Conservation (phyloP, 805 yeast genomes). For the Teunomyces aglyptinius region DNA sequence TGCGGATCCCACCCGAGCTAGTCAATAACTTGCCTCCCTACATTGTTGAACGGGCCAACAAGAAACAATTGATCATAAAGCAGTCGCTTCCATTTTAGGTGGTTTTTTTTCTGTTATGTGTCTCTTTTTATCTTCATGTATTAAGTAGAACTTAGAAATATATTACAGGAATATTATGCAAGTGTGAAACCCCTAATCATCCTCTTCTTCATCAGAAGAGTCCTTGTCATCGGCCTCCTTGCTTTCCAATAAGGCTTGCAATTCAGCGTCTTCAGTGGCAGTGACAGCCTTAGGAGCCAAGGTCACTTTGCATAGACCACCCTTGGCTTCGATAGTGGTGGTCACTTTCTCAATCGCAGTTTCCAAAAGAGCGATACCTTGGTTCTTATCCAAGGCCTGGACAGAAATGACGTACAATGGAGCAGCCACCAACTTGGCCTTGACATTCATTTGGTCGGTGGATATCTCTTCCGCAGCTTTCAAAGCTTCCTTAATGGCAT, state of each 20-base stretch:
- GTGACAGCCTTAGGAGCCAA: slow-evolving; percentile 99
- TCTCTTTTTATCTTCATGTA: slow-evolving; percentile 5
- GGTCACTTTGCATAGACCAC: slow-evolving; percentile 86
- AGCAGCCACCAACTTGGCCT: slow-evolving; percentile 95
- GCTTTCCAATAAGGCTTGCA: slow-evolving; percentile 91
- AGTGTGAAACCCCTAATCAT: slow-evolving; percentile 16
- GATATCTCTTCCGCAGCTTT: slow-evolving; percentile 80
- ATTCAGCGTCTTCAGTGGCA: slow-evolving; percentile 96
- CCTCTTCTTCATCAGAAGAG: slow-evolving; percentile 77
- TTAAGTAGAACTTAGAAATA: slow-evolving; percentile 13
- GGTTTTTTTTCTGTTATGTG: background rate
- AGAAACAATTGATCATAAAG: slow-evolving; percentile 26
- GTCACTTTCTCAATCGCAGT: slow-evolving; percentile 76
- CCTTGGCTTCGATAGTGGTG: slow-evolving; percentile 64
- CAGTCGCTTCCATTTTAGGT: slow-evolving; percentile 25
- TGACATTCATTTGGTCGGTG: slow-evolving; percentile 83
- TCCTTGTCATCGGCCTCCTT: slow-evolving; percentile 86
- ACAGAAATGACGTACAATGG: slow-evolving; percentile 93
- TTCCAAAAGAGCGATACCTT: slow-evolving; percentile 78
- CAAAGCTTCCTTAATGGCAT: slow-evolving; percentile 90
- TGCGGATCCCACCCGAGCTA: slow-evolving; percentile 34
- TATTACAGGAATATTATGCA: slow-evolving; percentile 13
- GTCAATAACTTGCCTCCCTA: slow-evolving; percentile 35
- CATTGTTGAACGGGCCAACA: slow-evolving; percentile 41
- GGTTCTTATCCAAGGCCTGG: slow-evolving; percentile 86